Conservation (phyloP, 2,329 filamentous ascomycete genomes). For the Macroventuria anomochaeta region DNA sequence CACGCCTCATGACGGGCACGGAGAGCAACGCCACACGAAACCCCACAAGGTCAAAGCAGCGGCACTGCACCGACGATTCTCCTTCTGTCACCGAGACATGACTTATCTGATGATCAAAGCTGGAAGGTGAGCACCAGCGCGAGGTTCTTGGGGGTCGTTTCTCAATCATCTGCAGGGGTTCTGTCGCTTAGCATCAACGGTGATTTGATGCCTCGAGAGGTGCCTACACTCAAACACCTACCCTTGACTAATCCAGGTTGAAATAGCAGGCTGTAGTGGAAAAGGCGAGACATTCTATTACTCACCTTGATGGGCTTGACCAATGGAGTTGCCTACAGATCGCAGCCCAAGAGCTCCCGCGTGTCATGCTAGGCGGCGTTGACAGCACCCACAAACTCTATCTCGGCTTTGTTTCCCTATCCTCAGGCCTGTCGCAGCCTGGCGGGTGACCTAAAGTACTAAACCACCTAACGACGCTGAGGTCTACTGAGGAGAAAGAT, state of each 20-base stretch:
- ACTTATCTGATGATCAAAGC: slow-evolving; percentile 5
- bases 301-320: not conserved
- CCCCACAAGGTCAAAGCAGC: slow-evolving; percentile 18
- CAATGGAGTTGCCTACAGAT: not conserved
- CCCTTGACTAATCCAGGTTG: not conserved
- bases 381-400: slow-evolving; percentile 10
- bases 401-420: slow-evolving; percentile 11
- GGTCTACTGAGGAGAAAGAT: not conserved
- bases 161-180: slow-evolving; percentile 10
- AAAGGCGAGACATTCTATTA: not conserved
- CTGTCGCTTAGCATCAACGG: slow-evolving; percentile 14
- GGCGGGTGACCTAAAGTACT: not conserved
- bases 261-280: not conserved
- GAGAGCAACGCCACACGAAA: slow-evolving; percentile 18
- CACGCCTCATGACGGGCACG: slow-evolving; percentile 17
- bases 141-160: not conserved
- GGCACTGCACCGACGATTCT: slow-evolving; percentile 12
- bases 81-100: slow-evolving; percentile 14
- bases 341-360: slow-evolving; percentile 1
- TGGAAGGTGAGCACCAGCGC: slow-evolving; percentile 1
- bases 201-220: slow-evolving; percentile 16
- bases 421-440: not conserved
- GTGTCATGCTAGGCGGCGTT: slow-evolving; percentile 13
- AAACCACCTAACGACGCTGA: not conserved
- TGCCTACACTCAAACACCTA: slow-evolving; percentile 10